A percentile compares a stretch with the other conserved stretches of the same genome.
Conservation (phyloP, 2,329 filamentous ascomycete genomes). For the Aspergillus cejpii region DNA sequence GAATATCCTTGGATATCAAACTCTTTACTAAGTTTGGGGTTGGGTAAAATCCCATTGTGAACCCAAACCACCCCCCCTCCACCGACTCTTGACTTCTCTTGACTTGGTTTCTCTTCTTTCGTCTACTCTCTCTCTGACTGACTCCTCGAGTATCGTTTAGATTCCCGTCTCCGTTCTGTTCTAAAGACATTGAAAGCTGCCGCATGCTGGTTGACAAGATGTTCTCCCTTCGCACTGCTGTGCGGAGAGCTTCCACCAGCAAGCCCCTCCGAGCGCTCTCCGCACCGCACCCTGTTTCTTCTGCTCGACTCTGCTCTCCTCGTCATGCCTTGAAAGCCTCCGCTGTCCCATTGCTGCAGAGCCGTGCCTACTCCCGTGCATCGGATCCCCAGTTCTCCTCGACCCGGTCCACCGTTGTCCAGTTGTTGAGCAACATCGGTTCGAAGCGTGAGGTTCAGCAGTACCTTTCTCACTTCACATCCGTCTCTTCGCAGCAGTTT, state of each 20-base stretch:
- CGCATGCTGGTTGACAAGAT: conserved; percentile 40
- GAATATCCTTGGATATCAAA: conserved; percentile 6
- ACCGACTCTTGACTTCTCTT: conserved; percentile 5
- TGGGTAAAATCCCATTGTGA: conserved; percentile 4
- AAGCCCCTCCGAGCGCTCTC: conserved; percentile 39
- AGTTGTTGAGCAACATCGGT: conserved; percentile 89
- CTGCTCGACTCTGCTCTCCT: conserved; percentile 24
- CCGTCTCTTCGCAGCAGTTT: conserved; percentile 92
- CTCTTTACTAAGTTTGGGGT: conserved; percentile 3
- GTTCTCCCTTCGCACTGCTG: conserved; percentile 40
- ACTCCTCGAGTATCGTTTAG: conserved; percentile 7
- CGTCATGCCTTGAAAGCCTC: conserved; percentile 25
- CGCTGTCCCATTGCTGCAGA: conserved; percentile 24
- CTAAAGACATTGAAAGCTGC: conserved; percentile 30
- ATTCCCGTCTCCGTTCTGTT: conserved; percentile 14
- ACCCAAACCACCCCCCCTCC: conserved; percentile 10
- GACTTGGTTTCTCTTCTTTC: conserved; percentile 3
- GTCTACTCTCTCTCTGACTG: conserved; percentile 5
- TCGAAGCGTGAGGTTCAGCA: conserved; percentile 95
- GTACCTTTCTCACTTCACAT: conserved; percentile 95
- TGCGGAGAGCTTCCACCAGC: conserved; percentile 40
- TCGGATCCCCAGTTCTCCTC: conserved; percentile 48
- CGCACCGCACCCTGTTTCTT: conserved; percentile 31
- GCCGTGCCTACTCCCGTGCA: conserved; percentile 42
- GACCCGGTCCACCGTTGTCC: conserved; percentile 75